Evolutionary conservation across 306 rosid species (phyloP).

Genomic region (Astragalus membranaceus): DNA sequence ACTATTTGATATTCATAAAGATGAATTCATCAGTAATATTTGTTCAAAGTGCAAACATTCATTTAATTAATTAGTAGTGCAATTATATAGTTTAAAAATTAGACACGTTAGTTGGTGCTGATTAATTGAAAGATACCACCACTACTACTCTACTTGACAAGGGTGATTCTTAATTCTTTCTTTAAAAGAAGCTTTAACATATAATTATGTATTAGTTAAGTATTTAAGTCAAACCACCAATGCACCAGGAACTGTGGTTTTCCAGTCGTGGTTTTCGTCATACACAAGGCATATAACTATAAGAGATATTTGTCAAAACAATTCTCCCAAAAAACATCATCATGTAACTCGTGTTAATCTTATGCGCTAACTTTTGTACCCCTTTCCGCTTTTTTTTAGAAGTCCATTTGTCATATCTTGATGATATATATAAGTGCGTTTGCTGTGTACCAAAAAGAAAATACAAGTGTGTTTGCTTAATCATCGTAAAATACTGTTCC

Average conservation of each 20-base stretch:
- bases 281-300: too few relatives aligned
- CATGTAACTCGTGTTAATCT: too few relatives aligned
- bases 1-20: neutral
- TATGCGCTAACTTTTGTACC: too few relatives aligned
- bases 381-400: too few relatives aligned
- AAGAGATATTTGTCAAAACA: too few relatives aligned
- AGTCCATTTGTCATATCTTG: too few relatives aligned
- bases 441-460: too few relatives aligned
- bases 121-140: conserved; percentile 23
- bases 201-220: neutral
- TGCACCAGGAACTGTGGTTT: neutral
- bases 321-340: too few relatives aligned
- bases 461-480: too few relatives aligned
- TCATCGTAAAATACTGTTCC: too few relatives aligned
- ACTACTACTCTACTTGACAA: conserved; percentile 11
- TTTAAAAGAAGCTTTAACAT: conserved; percentile 19
- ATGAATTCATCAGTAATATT: neutral
- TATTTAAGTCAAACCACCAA: conserved; percentile 12
- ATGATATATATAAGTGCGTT: too few relatives aligned
- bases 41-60: conserved; percentile 10
- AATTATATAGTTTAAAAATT: neutral
- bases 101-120: neutral
- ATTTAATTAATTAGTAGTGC: conserved; percentile 5
- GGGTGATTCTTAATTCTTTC: conserved; percentile 1
- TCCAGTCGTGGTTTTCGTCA: too few relatives aligned